Percentiles rank a stretch among this genome's conserved stretches.
Evolutionary conservation across 306 rosid species (phyloP).

Genomic region (Cucurbita argyrosperma): DNA sequence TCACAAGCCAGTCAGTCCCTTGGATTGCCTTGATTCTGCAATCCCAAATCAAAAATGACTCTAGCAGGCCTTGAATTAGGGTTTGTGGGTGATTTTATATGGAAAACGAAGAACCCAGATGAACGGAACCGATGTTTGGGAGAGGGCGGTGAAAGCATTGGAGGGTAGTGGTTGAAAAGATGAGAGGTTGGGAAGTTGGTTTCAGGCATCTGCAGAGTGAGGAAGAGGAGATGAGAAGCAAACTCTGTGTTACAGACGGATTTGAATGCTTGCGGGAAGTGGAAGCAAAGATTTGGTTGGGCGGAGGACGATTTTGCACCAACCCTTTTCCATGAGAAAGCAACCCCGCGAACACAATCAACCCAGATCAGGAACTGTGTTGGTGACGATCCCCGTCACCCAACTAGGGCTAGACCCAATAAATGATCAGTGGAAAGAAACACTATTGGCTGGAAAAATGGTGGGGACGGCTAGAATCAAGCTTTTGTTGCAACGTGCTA

Average conservation of each 20-base stretch:
- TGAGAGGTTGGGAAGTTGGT: constrained; percentile 63
- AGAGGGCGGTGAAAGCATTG: constrained; percentile 1
- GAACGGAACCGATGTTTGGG: neutral
- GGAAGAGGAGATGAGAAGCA: constrained; percentile 23
- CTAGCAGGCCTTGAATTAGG: constrained; percentile 12
- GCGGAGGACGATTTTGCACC: constrained; percentile 3
- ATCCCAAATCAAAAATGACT: constrained; percentile 12
- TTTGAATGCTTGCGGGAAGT: constrained; percentile 66
- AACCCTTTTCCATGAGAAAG: neutral
- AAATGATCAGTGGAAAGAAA: neutral
- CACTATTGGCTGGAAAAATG: neutral
- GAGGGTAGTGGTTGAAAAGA: constrained; percentile 33
- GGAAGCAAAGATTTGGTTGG: constrained; percentile 62
- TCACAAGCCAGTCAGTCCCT: neutral
- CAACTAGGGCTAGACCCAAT: neutral
- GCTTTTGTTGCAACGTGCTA: no score
- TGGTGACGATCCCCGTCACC: neutral
- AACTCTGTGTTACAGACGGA: constrained; percentile 15
- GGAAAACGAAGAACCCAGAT: constrained; percentile 20
- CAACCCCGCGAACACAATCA: neutral
- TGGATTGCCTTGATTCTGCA: neutral
- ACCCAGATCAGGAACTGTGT: neutral
- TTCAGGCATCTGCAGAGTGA: constrained; percentile 26
- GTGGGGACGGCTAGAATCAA: neutral
- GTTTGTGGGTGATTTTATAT: constrained; percentile 27